Base-by-base conservation (phyloP, 306 rosid genomes). In the Malus asiatica region DNA sequence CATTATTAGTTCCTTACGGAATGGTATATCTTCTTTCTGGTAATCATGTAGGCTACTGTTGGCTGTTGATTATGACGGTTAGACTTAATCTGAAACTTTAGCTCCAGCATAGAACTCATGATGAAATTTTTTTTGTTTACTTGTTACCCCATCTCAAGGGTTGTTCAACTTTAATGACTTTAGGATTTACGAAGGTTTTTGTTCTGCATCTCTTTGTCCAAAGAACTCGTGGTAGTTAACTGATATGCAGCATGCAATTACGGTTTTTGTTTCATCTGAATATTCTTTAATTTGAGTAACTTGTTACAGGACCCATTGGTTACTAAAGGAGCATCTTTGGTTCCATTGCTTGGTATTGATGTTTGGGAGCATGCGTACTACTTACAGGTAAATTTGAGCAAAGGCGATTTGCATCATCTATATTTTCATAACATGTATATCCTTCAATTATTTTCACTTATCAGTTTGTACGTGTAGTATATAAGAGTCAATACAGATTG, bases 281-380 rank as follows among this genome's bases (percentile, higher is more conserved):
- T 65, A 35, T 22, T 46, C 66, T 25, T 82, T 70, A 57, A 38
- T 86, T 46, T 93, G 83, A 80, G 69, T 73, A 40, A 72, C 73
- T 66, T 83, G 75, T 64, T 77, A 73, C 91, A 96, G 99, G 99
- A 96, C 73, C 99, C 99, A 6, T 84, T 96, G 71, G 97, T 92
- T 29, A 96, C 96, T 57, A 96, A 90, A 79, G 99, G 93, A 74
- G 62, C 96, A 76, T 77, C 30, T 78, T 81, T 96, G 76, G 93
- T 96, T 84, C 99, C 99, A 55, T 82, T 96, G 89, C 88, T 96
- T 74, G 99, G 99, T 16, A 82, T 96, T 59, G 99, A 96, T 84
- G 99, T 96, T 70, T 96, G 99, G 99, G 99, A 96, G 87, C 99
- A 96, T 59, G 98, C 99, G 3, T 96, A 96, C 83, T 96, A 96